Conservation (phyloP, 1,139 yeast genomes). For the Yamadazyma atlantica region DNA sequence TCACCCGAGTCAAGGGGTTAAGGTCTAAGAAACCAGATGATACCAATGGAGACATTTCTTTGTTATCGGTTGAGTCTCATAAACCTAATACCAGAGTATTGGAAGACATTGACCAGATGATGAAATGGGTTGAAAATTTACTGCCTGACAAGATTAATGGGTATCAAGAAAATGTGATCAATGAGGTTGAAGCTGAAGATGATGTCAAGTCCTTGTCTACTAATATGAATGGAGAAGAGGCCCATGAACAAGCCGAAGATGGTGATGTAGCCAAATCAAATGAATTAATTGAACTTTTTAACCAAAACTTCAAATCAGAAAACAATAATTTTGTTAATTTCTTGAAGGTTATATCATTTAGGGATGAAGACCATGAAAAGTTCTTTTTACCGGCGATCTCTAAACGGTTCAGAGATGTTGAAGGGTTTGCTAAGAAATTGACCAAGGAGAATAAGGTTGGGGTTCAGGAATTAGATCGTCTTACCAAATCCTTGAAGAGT, state of each 20-base stretch:
- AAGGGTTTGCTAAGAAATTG: slow-evolving; percentile 82
- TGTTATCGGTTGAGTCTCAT: slow-evolving; percentile 14
- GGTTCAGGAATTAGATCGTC: slow-evolving; percentile 41
- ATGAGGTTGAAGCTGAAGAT: slow-evolving; percentile 9
- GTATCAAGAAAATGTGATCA: slow-evolving; percentile 7
- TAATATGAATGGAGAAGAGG: slow-evolving; percentile 14
- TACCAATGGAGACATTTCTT: slow-evolving; percentile 19
- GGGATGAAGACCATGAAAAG: slow-evolving; percentile 31
- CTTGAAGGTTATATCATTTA: slow-evolving; percentile 29
- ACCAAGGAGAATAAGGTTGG: slow-evolving; percentile 69
- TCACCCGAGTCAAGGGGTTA: slow-evolving; percentile 71
- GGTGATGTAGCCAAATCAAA: slow-evolving; percentile 4
- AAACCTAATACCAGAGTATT: slow-evolving; percentile 31
- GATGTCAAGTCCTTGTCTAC: slow-evolving; percentile 17
- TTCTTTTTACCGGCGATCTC: slow-evolving; percentile 66
- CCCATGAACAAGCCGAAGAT: slow-evolving; percentile 5
- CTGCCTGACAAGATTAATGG: slow-evolving; percentile 21
- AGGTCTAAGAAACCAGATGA: slow-evolving; percentile 40
- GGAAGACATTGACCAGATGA: slow-evolving; percentile 25
- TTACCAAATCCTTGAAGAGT: slow-evolving; percentile 36
- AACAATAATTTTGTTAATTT: slow-evolving; percentile 25
- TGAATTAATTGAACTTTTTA: slow-evolving; percentile 18
- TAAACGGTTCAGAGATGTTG: slow-evolving; percentile 85
- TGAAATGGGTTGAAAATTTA: slow-evolving; percentile 32
- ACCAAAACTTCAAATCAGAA: slow-evolving; percentile 18